A percentile compares a stretch with the other conserved stretches of the same genome.
Evolutionary conservation across 192 early-diverging fungal genomes (phyloP).

Genomic region (Coemansia biformis): DNA sequence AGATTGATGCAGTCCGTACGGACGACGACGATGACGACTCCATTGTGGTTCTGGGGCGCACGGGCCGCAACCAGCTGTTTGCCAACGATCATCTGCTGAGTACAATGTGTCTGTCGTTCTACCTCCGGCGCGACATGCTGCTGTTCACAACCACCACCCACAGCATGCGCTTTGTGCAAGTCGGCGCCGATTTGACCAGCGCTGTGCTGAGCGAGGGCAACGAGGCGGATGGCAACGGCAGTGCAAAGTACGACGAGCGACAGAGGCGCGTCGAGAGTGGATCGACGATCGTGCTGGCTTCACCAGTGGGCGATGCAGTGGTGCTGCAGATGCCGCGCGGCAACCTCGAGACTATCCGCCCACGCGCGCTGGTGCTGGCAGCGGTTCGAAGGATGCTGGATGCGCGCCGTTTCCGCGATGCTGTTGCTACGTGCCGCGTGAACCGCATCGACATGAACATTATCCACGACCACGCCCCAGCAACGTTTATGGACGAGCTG

Average conservation of each 20-base stretch:
- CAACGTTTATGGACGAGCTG: conserved; percentile 63
- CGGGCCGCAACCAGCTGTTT: conserved; percentile 78
- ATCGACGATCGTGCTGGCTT: conserved; percentile 74
- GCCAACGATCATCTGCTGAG: conserved; percentile 65
- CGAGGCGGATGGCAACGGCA: conserved; percentile 14
- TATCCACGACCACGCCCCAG: conserved; percentile 71
- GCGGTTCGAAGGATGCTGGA: conserved; percentile 61
- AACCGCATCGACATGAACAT: conserved; percentile 95
- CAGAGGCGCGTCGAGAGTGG: conserved; percentile 85
- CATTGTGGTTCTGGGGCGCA: conserved; percentile 63
- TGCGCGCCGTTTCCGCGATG: conserved; percentile 63
- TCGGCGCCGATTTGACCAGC: conserved; percentile 21
- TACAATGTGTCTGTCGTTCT: conserved; percentile 80
- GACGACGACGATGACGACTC: neutral
- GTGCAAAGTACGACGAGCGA: conserved; percentile 11
- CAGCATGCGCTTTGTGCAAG: conserved; percentile 65
- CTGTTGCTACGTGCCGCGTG: conserved; percentile 76
- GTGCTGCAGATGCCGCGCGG: conserved; percentile 88
- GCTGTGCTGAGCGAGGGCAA: conserved; percentile 1
- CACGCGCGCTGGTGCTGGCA: conserved; percentile 81
- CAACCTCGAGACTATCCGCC: conserved; percentile 89
- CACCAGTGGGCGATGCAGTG: conserved; percentile 59
- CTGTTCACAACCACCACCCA: conserved; percentile 84
- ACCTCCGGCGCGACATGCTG: conserved; percentile 72
- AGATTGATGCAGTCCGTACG: conserved; percentile 23